Conservation (phyloP, 2,329 filamentous ascomycete species). For the Sclerotinia borealis region DNA sequence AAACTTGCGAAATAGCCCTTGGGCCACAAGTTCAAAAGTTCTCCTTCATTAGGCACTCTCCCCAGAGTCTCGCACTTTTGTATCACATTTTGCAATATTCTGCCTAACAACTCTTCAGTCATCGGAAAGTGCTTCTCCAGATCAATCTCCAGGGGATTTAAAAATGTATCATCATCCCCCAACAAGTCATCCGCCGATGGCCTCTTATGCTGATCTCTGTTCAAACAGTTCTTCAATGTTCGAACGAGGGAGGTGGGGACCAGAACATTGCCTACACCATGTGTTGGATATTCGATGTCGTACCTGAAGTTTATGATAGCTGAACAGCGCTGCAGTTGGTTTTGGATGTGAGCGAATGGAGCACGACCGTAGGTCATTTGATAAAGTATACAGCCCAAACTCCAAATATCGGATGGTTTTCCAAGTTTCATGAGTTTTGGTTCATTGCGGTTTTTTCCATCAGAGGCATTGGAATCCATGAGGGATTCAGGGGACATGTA, state of each 20-base stretch:
- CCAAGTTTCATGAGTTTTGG: conserved; percentile 89
- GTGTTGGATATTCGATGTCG: conserved; percentile 63
- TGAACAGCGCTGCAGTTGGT: conserved; percentile 79
- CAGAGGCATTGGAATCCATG: conserved; percentile 69
- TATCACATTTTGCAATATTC: conserved; percentile 59
- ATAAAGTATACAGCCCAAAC: conserved; percentile 90
- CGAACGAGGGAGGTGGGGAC: conserved; percentile 54
- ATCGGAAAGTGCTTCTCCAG: conserved; percentile 49
- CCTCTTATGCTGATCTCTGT: conserved; percentile 54
- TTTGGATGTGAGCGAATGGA: conserved; percentile 86
- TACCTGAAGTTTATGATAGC: conserved; percentile 78
- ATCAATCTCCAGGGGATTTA: conserved; percentile 53
- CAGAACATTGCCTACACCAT: conserved; percentile 58
- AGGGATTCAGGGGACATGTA: conserved; percentile 98
- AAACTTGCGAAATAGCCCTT: conserved; percentile 57
- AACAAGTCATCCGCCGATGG: conserved; percentile 60
- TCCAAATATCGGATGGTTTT: conserved; percentile 95
- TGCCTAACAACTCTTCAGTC: conserved; percentile 54
- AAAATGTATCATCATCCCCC: conserved; percentile 52
- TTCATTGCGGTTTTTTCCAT: conserved; percentile 35
- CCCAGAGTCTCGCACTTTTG: conserved; percentile 46
- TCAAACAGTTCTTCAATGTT: conserved; percentile 58
- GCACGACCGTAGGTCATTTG: conserved; percentile 98
- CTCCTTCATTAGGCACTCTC: conserved; percentile 51
- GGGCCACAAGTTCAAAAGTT: conserved; percentile 51